Conservation (phyloP, 1,139 yeast species). For the Saccharomyces hybrid region DNA sequence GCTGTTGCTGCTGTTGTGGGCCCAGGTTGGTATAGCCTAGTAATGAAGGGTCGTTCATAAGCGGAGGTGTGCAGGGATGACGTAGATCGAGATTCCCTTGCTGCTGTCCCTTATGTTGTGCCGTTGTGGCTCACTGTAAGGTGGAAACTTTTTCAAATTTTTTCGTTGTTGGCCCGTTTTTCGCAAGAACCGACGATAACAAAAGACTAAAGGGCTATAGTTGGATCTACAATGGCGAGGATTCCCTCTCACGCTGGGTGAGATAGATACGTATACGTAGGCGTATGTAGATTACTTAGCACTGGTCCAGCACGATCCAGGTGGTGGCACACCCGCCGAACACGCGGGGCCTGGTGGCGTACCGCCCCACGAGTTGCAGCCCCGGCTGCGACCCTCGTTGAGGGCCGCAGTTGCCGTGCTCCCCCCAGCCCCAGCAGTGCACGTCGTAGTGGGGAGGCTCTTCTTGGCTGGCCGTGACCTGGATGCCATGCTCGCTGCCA, state of each 20-base stretch:
- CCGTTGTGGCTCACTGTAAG: not conserved
- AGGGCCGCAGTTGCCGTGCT: slow-evolving; percentile 89
- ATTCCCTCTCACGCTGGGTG: not conserved
- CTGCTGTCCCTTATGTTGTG: not conserved
- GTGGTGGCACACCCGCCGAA: slow-evolving; percentile 32
- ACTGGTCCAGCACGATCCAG: slow-evolving; percentile 16
- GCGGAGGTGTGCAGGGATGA: not conserved
- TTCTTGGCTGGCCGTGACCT: slow-evolving; percentile 32
- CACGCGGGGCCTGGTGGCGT: slow-evolving; percentile 4
- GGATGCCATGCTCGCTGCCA: slow-evolving; percentile 87
- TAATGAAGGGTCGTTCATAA: slow-evolving; percentile 13
- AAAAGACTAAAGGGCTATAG: not conserved
- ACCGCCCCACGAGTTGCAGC: not conserved
- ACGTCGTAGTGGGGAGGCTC: slow-evolving; percentile 22
- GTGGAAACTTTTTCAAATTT: not conserved
- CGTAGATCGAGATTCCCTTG: not conserved
- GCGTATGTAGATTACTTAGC: not conserved
- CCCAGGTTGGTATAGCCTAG: slow-evolving; percentile 10
- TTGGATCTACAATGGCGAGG: not conserved
- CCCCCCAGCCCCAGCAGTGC: slow-evolving; percentile 97
- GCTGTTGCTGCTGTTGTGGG: slow-evolving; percentile 4
- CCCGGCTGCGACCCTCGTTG: slow-evolving; percentile 7
- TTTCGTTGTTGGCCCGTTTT: slow-evolving; percentile 1
- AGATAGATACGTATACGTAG: not conserved
- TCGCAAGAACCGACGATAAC: not conserved